Evolutionary conservation across 495 filamentous ascomycete genomes (phyloP).

Genomic region (Penicillium riverlandense): DNA sequence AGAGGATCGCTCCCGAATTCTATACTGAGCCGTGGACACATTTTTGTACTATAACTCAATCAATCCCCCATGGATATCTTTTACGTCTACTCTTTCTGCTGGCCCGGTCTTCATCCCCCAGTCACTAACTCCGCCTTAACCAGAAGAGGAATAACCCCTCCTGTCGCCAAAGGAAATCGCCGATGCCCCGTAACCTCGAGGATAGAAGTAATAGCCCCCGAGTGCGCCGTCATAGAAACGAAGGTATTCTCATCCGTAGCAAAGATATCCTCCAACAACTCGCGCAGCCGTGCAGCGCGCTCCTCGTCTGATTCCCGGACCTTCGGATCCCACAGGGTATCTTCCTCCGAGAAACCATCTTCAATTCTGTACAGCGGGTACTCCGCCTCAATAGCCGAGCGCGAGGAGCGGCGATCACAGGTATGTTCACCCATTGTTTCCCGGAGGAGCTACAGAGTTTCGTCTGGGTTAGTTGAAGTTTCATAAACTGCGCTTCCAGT

Average conservation of each 20-base stretch:
- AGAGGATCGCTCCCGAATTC: constrained; percentile 5
- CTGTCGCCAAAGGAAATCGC: constrained; percentile 57
- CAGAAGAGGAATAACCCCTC: constrained; percentile 64
- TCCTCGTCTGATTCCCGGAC: constrained; percentile 49
- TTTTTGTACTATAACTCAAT: constrained; percentile 21
- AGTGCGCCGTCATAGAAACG: constrained; percentile 67
- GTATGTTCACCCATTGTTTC: constrained; percentile 74
- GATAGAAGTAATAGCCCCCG: constrained; percentile 56
- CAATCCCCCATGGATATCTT: background rate
- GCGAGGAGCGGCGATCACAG: constrained; percentile 64
- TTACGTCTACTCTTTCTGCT: constrained; percentile 12
- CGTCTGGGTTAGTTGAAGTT: too few relatives aligned
- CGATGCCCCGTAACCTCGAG: constrained; percentile 57
- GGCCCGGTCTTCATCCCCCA: background rate
- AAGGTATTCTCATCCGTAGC: constrained; percentile 48
- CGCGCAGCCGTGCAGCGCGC: constrained; percentile 46
- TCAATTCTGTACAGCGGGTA: constrained; percentile 62
- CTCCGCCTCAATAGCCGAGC: constrained; percentile 46
- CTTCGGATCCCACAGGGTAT: constrained; percentile 49
- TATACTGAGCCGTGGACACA: constrained; percentile 9
- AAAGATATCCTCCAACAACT: constrained; percentile 60
- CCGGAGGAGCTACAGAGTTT: constrained; percentile 42
- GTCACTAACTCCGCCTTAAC: constrained; percentile 43
- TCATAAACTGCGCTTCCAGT: too few relatives aligned
- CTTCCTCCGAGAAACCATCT: constrained; percentile 52